phyloP scores from a whole-genome alignment of 2,329 filamentous ascomycete genomes.

The Stagonosporopsis rhizophila region DNA sequence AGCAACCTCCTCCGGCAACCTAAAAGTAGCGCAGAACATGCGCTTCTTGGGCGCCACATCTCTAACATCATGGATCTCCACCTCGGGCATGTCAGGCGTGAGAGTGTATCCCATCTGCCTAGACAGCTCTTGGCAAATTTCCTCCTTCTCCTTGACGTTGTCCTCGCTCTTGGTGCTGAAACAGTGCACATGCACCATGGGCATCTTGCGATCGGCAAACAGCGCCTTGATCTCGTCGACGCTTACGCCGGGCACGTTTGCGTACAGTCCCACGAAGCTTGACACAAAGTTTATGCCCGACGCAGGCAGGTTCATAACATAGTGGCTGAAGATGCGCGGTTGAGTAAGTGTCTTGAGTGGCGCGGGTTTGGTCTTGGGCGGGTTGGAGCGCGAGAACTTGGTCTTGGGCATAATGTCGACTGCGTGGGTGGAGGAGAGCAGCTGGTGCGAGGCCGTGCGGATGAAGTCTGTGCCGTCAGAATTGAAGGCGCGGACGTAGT shows the following conservation, averaged over 20 bases:
- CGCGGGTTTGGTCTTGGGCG: conserved; percentile 30
- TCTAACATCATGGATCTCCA: conserved; percentile 71
- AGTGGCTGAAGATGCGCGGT: conserved; percentile 85
- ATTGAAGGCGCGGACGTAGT: conserved; percentile 80
- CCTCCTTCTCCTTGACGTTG: conserved; percentile 64
- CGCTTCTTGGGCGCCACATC: conserved; percentile 92
- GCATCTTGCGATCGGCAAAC: conserved; percentile 64
- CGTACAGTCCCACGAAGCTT: conserved; percentile 79
- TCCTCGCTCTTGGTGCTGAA: conserved; percentile 85
- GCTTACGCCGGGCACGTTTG: conserved; percentile 55
- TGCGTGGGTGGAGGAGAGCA: conserved; percentile 62
- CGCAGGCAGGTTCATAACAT: conserved; percentile 96
- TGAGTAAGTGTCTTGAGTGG: conserved; percentile 56
- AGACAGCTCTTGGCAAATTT: conserved; percentile 73
- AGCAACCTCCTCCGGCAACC: conserved; percentile 81
- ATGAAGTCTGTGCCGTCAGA: conserved; percentile 85
- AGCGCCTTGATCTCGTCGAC: conserved; percentile 37
- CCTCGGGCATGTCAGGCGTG: conserved; percentile 63
- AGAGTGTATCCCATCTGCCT: conserved; percentile 66
- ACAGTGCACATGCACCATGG: conserved; percentile 92
- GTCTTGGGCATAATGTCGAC: conserved; percentile 49
- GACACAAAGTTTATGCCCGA: conserved; percentile 84
- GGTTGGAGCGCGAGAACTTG: conserved; percentile 36
- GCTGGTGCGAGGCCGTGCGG: conserved; percentile 66
- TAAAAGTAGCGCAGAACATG: conserved; percentile 96